Conservation (phyloP, 169 alveolate genomes). For the Eimeria sp. region DNA sequence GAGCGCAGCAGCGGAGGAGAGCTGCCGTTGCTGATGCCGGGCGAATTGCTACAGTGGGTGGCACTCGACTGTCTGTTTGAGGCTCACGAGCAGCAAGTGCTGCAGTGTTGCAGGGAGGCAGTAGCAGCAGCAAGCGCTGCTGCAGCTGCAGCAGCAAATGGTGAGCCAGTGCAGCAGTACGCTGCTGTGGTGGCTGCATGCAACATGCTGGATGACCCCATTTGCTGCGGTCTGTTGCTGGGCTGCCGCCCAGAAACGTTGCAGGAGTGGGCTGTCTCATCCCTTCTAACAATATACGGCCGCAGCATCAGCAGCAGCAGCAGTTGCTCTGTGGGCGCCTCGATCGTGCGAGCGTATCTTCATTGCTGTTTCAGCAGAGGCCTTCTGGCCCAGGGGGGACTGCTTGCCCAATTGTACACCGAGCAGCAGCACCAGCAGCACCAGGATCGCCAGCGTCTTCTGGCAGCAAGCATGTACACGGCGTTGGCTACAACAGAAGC, state of each 20-base stretch:
- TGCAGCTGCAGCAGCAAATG: background rate
- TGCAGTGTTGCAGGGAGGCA: constrained; percentile 51
- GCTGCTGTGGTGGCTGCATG: constrained; percentile 45
- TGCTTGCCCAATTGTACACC: constrained; percentile 21
- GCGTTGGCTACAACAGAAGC: constrained; percentile 56
- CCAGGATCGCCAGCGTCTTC: constrained; percentile 14
- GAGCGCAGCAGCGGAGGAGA: constrained; percentile 48
- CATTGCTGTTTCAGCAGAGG: constrained; percentile 73
- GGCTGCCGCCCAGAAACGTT: constrained; percentile 21
- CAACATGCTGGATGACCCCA: background rate
- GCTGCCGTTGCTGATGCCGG: constrained; percentile 61
- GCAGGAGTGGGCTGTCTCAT: constrained; percentile 52
- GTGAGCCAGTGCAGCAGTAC: background rate
- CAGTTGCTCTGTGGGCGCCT: background rate
- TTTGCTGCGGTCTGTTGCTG: constrained; percentile 62
- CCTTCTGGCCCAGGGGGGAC: constrained; percentile 30
- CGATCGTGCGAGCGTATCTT: constrained; percentile 61
- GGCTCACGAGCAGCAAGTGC: constrained; percentile 40
- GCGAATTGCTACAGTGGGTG: constrained; percentile 65
- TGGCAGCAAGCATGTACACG: constrained; percentile 62
- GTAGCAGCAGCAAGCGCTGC: constrained; percentile 53
- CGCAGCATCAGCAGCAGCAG: constrained; percentile 37
- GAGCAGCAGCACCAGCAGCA: constrained; percentile 64
- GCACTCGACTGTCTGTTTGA: constrained; percentile 55
- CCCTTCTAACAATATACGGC: constrained; percentile 2